Evolutionary conservation across 108 stramenopile genomes (phyloP), one percentile per base, ranked within the genome.

Genomic region (Epithemia pelagica): DNA sequence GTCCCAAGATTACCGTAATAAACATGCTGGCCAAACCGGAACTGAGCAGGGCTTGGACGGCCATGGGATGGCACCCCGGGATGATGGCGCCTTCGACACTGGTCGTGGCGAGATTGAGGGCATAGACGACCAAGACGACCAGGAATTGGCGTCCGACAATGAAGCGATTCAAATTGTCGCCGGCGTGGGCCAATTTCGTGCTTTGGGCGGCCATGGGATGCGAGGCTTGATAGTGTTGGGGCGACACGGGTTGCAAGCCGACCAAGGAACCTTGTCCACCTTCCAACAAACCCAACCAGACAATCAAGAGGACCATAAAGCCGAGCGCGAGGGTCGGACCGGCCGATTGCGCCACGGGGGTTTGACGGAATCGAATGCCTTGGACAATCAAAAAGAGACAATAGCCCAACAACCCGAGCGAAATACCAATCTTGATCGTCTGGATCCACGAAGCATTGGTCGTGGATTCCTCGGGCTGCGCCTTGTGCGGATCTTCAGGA

Each of bases 101-200:
- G 23, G 83, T 62, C 20, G 66, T 61, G 19, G 20, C 32, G 62
- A 75, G 28, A 58, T 77, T 80, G 46, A 78, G 74, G 1, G 75
- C 29, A 73, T 87, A 89, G 18, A 89, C 77, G 22, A 82, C 70
- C 24, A 83, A 29, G 7, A 84, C 56, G 28, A 83, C 86, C 65
- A 91, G 56, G 69, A 83, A 83, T 61, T 87, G 85, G 21, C 89
- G 66, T 28, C 85, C 89, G 10, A 82, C 74, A 20, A 90, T 75
- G 61, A 82, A 87, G 29, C 85, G 73, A 30, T 91, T 79, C 61
- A 91, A 64, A 69, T 88, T 91, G 71, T 91, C 75, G 1, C 87
- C 87, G 51, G 77, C 52, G 69, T 91, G 75, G 24, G 72, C 71
- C 0, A 86, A 22, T 18, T 57, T 61, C 2, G 83, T 87, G 18